Evolutionary conservation across 495 filamentous ascomycete species (phyloP), one percentile per base, ranked within the genome.

Genomic region (Durotheca rogersii): DNA sequence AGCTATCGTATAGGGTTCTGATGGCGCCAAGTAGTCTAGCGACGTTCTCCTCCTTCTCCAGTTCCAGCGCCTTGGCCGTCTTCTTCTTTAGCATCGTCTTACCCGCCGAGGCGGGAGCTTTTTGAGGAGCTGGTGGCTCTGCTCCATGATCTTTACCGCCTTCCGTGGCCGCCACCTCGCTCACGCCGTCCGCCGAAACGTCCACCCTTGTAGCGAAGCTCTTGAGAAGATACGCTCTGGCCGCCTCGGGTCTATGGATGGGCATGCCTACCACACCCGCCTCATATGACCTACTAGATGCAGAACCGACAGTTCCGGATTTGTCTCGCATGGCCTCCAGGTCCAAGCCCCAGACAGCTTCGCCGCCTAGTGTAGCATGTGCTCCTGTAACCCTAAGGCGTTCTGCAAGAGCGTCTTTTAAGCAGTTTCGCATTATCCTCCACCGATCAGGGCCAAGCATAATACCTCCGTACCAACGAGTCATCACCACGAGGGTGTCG

Each of bases 401-500:
- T 47, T 79, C 74, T 10, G 69, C 62, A 32, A 80, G 58, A 1
- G 72, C 76, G 21, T 70, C 67, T 30, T 65, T 64, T 11, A 78
- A 69, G 38, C 70, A 72, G 36, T 70, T 69, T 4, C 74, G 62
- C 72, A 81, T 81, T 51, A 81, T 67, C 18, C 77, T 70, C 77
- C 77, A 81, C 30, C 93, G 74, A 65, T 95, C 93, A 9, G 88
- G 86, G 0, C 93, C 93, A 7, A 98, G 71, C 51, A 88, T 78
- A 4, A 92, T 75, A 0, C 93, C 93, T 0, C 93, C 93, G 65
- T 89, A 97, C 93, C 93, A 98, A 19, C 93, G 75, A 25, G 85
- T 87, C 36, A 98, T 87, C 14, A 98, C 89, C 4, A 98, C 87
- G 11, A 96, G 74, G 1, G 88, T 84, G 70, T 90, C 79, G 72